These are phyloP conservation scores for Ceratocystis diversiconidia DNA, from an alignment of 2,329 filamentous ascomycete species.

Conservation along the genomic window DNA sequence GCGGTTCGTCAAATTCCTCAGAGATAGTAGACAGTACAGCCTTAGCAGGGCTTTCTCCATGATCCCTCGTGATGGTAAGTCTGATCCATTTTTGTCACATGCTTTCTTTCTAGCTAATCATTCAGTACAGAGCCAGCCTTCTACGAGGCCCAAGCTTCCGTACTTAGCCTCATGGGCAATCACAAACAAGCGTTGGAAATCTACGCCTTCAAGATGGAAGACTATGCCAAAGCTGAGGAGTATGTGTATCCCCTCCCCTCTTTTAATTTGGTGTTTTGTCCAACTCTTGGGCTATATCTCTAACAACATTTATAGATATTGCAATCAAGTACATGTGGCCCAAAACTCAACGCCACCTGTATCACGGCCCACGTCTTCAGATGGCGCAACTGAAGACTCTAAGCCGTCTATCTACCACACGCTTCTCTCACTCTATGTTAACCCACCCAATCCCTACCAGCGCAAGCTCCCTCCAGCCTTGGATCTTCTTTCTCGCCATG, in stretches of 20 bases:
- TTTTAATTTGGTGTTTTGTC: background rate
- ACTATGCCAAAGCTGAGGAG: conserved; percentile 86
- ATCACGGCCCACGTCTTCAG: conserved; percentile 25
- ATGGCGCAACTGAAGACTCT: conserved; percentile 33
- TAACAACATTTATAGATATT: conserved; percentile 43
- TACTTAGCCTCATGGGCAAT: conserved; percentile 87
- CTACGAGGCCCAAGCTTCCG: conserved; percentile 77
- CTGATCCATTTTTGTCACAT: background rate
- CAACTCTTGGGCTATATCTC: conserved; percentile 20
- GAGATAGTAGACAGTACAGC: conserved; percentile 66
- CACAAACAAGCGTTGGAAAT: conserved; percentile 95
- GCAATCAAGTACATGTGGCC: conserved; percentile 65
- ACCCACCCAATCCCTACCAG: conserved; percentile 57
- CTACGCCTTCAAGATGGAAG: conserved; percentile 85
- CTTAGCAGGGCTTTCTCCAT: conserved; percentile 60
- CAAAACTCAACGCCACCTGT: conserved; percentile 31
- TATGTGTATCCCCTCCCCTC: conserved; percentile 31
- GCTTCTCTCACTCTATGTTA: conserved; percentile 76
- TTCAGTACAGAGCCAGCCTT: conserved; percentile 55
- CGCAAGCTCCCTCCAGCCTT: conserved; percentile 68
- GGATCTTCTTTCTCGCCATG: conserved; percentile 78
- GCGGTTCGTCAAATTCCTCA: conserved; percentile 61
- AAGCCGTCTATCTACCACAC: conserved; percentile 79
- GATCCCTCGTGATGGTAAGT: conserved; percentile 64
- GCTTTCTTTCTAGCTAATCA: conserved; percentile 11